Base-by-base conservation (phyloP, 164 flowering plant species). In the Sextonia rubra region DNA sequence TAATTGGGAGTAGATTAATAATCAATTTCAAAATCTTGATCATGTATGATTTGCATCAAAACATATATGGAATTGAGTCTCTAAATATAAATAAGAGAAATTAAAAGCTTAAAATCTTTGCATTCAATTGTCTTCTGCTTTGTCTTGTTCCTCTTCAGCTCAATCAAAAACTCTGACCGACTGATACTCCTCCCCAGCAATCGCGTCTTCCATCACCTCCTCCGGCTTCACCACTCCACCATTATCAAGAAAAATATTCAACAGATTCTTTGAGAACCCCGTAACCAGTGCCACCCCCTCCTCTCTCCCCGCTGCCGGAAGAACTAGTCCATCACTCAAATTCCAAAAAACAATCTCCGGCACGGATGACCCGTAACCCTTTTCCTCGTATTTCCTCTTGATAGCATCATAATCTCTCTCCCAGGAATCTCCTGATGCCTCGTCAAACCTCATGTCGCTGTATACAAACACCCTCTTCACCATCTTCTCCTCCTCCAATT, bases 281-380 rank as follows among this genome's bases (percentile, higher is more conserved):
- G 87, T 88, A 5, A 86, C 84, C 63, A 88, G 69, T 2, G 88
- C 85, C 56, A 88, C 89, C 8, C 88, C 87, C 2, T 64, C 68
- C 77, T 82, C 80, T 18, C 17, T 48, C 4, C 73, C 77, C 3
- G 44, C 4, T 70, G 82, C 87, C 1, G 85, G 91, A 5, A 0
- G 89, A 73, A 0, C 69, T 56, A 88, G 82, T 85, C 83, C 3
- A 66, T 81, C 44, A 60, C 83, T 69, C 0, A 86, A 80, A 71
- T 86, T 86, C 87, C 88, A 85, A 63, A 83, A 86, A 65, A 86
- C 88, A 25, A 85, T 82, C 71, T 85, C 86, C 12, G 89, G 91
- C 62, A 82, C 79, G 2, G 69, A 20, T 14, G 62, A n/a, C 23
- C 29, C 75, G 26, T 77, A 80, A 26, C 85, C 88, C 1, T 44